Percentiles rank a stretch among this genome's conserved stretches.
Evolutionary conservation across 495 filamentous ascomycete genomes (phyloP).

Genomic region (Aspergillus heteromorphus): DNA sequence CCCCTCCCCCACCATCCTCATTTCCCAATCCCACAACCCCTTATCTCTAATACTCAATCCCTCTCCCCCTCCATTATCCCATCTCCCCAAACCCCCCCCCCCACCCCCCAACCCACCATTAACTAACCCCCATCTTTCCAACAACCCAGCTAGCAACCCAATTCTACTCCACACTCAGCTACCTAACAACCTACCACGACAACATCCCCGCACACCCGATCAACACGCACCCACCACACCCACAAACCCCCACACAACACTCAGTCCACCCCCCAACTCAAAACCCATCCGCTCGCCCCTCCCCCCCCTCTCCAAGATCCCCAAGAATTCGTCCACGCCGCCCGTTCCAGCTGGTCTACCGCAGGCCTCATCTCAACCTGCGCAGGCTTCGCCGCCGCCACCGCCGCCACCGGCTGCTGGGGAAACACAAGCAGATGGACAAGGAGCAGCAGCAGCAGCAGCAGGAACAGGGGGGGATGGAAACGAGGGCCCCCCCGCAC

Average conservation of each 20-base stretch:
- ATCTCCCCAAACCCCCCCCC: too few relatives aligned
- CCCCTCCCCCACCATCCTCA: not conserved
- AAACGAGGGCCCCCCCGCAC: conserved; percentile 34
- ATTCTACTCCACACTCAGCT: conserved; percentile 82
- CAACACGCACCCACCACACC: too few relatives aligned
- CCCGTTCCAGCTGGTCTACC: too few relatives aligned
- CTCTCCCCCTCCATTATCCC: conserved; percentile 6
- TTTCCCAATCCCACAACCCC: too few relatives aligned
- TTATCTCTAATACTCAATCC: not conserved
- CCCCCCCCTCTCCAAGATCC: conserved; percentile 37
- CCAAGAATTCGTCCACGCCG: conserved; percentile 36
- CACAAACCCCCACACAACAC: too few relatives aligned
- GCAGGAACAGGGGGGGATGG: conserved; percentile 4
- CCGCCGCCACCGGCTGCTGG: too few relatives aligned
- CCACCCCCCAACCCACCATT: conserved; percentile 4
- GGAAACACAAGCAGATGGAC: too few relatives aligned
- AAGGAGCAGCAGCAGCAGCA: conserved; percentile 5
- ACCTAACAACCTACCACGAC: conserved; percentile 76
- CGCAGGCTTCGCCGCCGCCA: conserved; percentile 27
- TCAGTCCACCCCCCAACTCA: conserved; percentile 52
- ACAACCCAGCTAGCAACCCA: conserved; percentile 76
- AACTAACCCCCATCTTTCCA: too few relatives aligned
- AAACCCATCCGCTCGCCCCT: conserved; percentile 50
- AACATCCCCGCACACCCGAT: conserved; percentile 63
- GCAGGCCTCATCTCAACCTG: conserved; percentile 15